These are phyloP conservation scores for Diplocarpon mali DNA, from an alignment of 2,329 filamentous ascomycete genomes.

Conservation along the genomic window DNA sequence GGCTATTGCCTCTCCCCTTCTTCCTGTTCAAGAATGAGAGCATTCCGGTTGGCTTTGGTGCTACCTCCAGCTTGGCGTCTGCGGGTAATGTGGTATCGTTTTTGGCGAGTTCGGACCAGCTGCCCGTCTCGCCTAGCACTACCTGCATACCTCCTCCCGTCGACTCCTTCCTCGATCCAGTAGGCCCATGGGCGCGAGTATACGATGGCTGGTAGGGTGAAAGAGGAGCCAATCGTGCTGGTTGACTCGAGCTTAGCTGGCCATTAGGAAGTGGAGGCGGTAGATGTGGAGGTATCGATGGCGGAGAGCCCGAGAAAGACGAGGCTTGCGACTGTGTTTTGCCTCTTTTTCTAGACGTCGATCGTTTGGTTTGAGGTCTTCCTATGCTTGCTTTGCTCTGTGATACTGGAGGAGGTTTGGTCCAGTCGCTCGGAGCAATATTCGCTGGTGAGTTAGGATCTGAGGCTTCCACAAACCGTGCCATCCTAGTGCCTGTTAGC, in stretches of 20 bases:
- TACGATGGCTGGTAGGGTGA: conserved; percentile 25
- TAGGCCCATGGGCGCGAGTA: conserved; percentile 16
- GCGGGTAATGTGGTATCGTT: conserved; percentile 66
- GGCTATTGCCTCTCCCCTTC: conserved; percentile 81
- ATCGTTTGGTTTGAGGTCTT: conserved; percentile 10
- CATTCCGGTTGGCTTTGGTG: conserved; percentile 62
- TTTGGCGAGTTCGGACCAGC: conserved; percentile 83
- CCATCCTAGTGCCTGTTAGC: conserved; percentile 11
- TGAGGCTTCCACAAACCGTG: conserved; percentile 27
- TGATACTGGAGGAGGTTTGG: conserved; percentile 9
- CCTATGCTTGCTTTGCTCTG: conserved; percentile 5
- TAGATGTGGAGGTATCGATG: conserved; percentile 11
- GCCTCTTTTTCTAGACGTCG: conserved; percentile 15
- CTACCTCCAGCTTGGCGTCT: conserved; percentile 46
- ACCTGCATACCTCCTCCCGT: conserved; percentile 69
- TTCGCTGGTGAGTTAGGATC: conserved; percentile 20
- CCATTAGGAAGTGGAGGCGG: conserved; percentile 18
- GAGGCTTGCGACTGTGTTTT: conserved; percentile 21
- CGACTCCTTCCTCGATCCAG: conserved; percentile 22
- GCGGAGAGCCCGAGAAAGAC: conserved; percentile 22
- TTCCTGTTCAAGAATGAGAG: conserved; percentile 83
- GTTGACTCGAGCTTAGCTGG: conserved; percentile 1
- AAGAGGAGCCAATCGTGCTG: conserved; percentile 12
- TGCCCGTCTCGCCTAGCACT: conserved; percentile 77
- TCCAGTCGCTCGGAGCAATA: conserved; percentile 11